These are phyloP conservation scores for Fallopia convolvulus DNA, from an alignment of 148 eudicot genomes.

Conservation along the genomic window DNA sequence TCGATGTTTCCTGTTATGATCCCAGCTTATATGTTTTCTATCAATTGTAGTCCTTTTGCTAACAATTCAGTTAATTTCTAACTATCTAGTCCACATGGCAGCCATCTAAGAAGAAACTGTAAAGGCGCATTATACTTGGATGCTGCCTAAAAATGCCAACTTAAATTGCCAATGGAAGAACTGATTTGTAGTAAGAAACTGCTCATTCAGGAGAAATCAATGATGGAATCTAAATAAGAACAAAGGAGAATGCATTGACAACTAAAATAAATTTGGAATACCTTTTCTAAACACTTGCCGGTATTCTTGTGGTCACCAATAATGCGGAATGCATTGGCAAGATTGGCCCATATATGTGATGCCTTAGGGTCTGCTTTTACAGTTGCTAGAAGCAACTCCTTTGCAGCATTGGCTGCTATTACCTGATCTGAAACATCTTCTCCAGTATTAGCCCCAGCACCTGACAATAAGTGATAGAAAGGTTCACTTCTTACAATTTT, in stretches of 20 bases:
- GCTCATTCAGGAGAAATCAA: background rate
- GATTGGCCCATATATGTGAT: slow-evolving; percentile 89
- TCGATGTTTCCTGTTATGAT: background rate
- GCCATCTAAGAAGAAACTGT: background rate
- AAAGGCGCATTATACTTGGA: background rate
- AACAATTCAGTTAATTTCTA: background rate
- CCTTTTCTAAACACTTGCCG: slow-evolving; percentile 95
- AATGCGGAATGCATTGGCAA: slow-evolving; percentile 74
- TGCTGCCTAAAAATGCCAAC: background rate
- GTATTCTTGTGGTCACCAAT: slow-evolving; percentile 71
- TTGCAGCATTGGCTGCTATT: slow-evolving; percentile 61
- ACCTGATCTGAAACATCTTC: slow-evolving; percentile 53
- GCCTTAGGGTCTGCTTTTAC: slow-evolving; percentile 70
- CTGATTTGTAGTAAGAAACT: background rate
- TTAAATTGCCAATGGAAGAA: background rate
- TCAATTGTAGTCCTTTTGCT: background rate
- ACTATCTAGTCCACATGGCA: background rate
- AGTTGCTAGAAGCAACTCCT: slow-evolving; percentile 89
- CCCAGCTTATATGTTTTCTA: background rate
- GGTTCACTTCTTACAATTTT: background rate
- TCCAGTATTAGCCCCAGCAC: slow-evolving; percentile 75
- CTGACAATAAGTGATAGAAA: slow-evolving; percentile 25
- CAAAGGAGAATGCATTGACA: background rate
- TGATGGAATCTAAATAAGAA: background rate
- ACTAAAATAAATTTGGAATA: slow-evolving; percentile 8